Evolutionary conservation across 345 rosid species (phyloP).

Genomic region (Eucalyptus polyanthemos): DNA sequence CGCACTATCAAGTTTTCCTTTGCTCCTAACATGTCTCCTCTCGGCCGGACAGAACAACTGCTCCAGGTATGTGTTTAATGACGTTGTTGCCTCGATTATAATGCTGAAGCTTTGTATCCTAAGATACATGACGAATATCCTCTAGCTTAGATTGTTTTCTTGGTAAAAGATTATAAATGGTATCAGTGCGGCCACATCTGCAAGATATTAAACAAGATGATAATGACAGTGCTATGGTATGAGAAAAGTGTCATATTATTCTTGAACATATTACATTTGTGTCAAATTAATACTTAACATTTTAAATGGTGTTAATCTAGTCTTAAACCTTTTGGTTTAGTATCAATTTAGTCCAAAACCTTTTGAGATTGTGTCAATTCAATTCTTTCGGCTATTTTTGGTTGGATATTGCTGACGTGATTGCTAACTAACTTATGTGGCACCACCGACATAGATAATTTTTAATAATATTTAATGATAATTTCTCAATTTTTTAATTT

Average conservation of each 20-base stretch:
- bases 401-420: rapidly evolving
- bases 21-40: background rate
- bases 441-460: too few species aligned
- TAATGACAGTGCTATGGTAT: background rate
- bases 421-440: too few species aligned
- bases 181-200: background rate
- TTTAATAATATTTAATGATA: too few species aligned
- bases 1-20: background rate
- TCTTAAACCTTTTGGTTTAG: too few species aligned
- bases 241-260: background rate
- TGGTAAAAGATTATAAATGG: background rate
- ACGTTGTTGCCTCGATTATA: background rate
- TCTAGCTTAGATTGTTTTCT: background rate
- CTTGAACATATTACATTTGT: too few species aligned
- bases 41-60: background rate
- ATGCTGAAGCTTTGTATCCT: background rate
- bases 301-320: too few species aligned
- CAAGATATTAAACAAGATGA: background rate
- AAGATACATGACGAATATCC: background rate
- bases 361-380: too few species aligned
- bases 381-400: too few species aligned
- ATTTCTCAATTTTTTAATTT: too few species aligned
- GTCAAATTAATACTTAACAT: too few species aligned
- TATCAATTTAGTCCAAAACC: too few species aligned
- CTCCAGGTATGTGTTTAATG: background rate